A percentile compares a stretch with the other conserved stretches of the same genome.
phyloP scores from a whole-genome alignment of 441 rosid species.

The Arabidopsis hybrid region DNA sequence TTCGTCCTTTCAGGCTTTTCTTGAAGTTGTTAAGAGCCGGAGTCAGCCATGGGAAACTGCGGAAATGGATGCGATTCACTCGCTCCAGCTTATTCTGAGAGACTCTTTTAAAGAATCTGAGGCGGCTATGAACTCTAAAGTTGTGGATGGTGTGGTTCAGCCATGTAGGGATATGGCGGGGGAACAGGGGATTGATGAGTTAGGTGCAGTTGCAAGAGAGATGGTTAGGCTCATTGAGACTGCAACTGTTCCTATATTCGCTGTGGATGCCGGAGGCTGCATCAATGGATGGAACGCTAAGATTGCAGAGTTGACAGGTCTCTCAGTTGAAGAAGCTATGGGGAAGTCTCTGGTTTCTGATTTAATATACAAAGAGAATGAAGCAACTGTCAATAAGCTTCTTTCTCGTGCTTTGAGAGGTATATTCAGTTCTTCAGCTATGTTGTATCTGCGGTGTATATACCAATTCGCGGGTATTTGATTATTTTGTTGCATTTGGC shows the following conservation, averaged over 20 bases:
- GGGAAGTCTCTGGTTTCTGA: conserved; percentile 91
- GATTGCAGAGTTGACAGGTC: conserved; percentile 86
- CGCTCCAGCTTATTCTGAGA: conserved; percentile 89
- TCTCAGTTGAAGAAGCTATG: conserved; percentile 92
- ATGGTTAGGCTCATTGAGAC: conserved; percentile 98
- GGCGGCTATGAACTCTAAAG: conserved; percentile 65
- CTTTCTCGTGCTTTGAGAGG: conserved; percentile 80
- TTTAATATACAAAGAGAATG: conserved; percentile 73
- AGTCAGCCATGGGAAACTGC: conserved; percentile 95
- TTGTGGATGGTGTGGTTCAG: conserved; percentile 48
- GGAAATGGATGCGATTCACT: conserved; percentile 98
- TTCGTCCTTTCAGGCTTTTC: conserved; percentile 92
- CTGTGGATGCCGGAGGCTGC: conserved; percentile 76
- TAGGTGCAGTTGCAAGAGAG: conserved; percentile 96
- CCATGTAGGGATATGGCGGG: conserved; percentile 54
- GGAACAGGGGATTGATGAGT: conserved; percentile 83
- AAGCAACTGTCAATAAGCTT: conserved; percentile 78
- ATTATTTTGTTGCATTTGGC: conserved; percentile 32
- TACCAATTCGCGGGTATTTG: conserved; percentile 21
- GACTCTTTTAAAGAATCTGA: conserved; percentile 85
- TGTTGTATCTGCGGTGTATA: conserved; percentile 40
- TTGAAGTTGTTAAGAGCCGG: conserved; percentile 94
- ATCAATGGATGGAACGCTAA: conserved; percentile 98
- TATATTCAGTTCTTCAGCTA: conserved; percentile 41
- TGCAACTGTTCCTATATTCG: conserved; percentile 95